These are phyloP conservation scores for Tetrapisispora arboricola DNA, from an alignment of 805 yeast species.

Conservation along the genomic window DNA sequence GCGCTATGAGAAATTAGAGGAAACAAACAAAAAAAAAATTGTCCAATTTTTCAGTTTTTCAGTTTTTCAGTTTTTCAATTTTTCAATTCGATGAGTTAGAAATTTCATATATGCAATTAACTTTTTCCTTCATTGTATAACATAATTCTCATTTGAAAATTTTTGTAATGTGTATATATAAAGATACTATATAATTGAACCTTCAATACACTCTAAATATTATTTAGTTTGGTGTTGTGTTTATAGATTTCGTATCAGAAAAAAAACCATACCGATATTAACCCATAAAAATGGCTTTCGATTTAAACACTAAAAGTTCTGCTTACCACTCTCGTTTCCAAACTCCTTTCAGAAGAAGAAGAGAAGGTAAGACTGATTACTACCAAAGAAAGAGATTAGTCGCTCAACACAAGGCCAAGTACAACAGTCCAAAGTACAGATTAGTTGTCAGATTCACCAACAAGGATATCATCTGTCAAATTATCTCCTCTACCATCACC, in stretches of 20 bases:
- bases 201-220: no score
- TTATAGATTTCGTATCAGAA: no score
- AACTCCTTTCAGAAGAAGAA: conserved; percentile 99
- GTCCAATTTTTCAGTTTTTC: no score
- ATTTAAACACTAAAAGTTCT: conserved; percentile 51
- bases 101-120: no score
- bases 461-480: conserved; percentile 98
- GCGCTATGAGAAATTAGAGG: no score
- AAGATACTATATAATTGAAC: no score
- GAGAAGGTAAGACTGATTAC: conserved; percentile 99
- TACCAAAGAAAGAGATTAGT: conserved; percentile 99
- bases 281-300: conserved; percentile 35
- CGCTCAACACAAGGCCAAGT: conserved; percentile 99
- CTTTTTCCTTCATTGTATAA: no score
- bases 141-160: no score
- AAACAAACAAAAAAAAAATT: no score
- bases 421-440: conserved; percentile 99
- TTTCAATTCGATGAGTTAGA: background rate
- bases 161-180: no score
- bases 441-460: conserved; percentile 99
- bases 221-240: no score
- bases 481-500: conserved; percentile 89
- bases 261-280: conserved; percentile 3
- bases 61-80: no score
- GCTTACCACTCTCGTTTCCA: conserved; percentile 99